Evolutionary conservation across 371 early-diverging fungal species (phyloP).

Genomic region (Basidiobolus meristosporus): DNA sequence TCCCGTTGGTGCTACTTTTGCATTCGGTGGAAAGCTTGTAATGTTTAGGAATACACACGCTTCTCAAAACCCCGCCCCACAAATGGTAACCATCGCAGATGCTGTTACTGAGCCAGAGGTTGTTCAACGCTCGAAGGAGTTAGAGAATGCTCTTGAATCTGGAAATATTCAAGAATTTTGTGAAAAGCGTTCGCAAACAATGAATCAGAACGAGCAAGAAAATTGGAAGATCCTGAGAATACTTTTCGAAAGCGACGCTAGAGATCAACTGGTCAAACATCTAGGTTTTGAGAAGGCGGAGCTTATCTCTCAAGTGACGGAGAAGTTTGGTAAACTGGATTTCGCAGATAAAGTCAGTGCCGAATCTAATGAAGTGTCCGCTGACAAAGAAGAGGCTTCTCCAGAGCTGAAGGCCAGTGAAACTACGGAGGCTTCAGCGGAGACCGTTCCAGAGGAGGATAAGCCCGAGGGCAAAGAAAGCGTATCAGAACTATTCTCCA

Average conservation of each 20-base stretch:
- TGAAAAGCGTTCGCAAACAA: slow-evolving; percentile 23
- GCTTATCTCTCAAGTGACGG: slow-evolving; percentile 23
- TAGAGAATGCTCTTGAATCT: slow-evolving; percentile 30
- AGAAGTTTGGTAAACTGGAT: slow-evolving; percentile 5
- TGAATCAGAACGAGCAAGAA: slow-evolving; percentile 22
- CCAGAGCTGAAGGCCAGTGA: slow-evolving; percentile 2
- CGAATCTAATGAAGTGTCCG: slow-evolving; percentile 7
- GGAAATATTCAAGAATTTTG: slow-evolving; percentile 27
- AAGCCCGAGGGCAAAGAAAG: not conserved
- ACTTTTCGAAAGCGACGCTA: slow-evolving; percentile 56
- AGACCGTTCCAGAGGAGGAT: not conserved
- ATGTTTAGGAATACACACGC: slow-evolving; percentile 25
- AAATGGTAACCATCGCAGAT: slow-evolving; percentile 13
- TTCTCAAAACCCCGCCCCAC: slow-evolving; percentile 10
- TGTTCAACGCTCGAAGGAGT: slow-evolving; percentile 32
- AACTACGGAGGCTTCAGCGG: not conserved
- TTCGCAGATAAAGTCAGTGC: slow-evolving; percentile 1
- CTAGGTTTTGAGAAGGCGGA: slow-evolving; percentile 65
- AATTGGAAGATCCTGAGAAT: slow-evolving; percentile 74
- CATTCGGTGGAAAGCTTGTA: slow-evolving; percentile 78
- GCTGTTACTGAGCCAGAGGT: slow-evolving; percentile 45
- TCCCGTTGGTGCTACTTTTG: slow-evolving; percentile 77
- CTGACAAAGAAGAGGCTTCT: slow-evolving; percentile 5
- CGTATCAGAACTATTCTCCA: too few species aligned
- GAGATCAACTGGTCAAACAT: slow-evolving; percentile 64